Base-by-base conservation (phyloP, 495 filamentous ascomycete species). In the Mycothermus thermophilus region DNA sequence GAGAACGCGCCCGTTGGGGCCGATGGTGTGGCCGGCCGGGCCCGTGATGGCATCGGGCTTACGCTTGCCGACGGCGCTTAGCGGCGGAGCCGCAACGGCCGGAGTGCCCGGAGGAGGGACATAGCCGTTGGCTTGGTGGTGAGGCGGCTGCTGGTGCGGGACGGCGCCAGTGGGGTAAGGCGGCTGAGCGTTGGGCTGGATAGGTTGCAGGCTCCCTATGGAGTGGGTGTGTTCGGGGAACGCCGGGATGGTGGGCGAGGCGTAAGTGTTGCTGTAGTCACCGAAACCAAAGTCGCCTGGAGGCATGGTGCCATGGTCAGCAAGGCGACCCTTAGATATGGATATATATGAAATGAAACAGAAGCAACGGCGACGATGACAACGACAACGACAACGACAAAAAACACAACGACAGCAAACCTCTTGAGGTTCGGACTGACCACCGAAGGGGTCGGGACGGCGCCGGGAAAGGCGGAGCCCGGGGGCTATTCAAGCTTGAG, bases 261-360 rank as follows among this genome's bases (percentile, higher is more conserved):
- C 54, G 47, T 65, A 68, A 34, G 41, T 52, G 51, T 57, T 59
- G 48, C 32, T 42, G 39, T 62, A 68, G 29, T 66, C 63, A 36
- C 59, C 53, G 37, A 63, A 61, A 49, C 54, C 58, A 36, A 63
- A 68, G 39, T 67, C 62, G 50, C 58, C 62, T 68, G 61, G 51
- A 59, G 62, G 52, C 62, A 66, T 66, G 37, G 53, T 59, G 51
- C 51, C 57, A 60, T 59, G 49, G 49, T 55, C 46, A 55, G 51
- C 49, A 47, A n/a, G n/a, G n/a, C n/a, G n/a, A n/a, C n/a, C n/a
- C n/a, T n/a, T n/a, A n/a, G n/a, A n/a, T n/a, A n/a, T n/a, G n/a
- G n/a, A n/a, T n/a, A n/a, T n/a, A n/a, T n/a, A n/a, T n/a, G n/a
- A n/a, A n/a, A n/a, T n/a, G n/a, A n/a, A n/a, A n/a, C n/a, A n/a